Base-by-base conservation (phyloP, 257 asterid genomes). In the Dorcoceras hygrometricum region DNA sequence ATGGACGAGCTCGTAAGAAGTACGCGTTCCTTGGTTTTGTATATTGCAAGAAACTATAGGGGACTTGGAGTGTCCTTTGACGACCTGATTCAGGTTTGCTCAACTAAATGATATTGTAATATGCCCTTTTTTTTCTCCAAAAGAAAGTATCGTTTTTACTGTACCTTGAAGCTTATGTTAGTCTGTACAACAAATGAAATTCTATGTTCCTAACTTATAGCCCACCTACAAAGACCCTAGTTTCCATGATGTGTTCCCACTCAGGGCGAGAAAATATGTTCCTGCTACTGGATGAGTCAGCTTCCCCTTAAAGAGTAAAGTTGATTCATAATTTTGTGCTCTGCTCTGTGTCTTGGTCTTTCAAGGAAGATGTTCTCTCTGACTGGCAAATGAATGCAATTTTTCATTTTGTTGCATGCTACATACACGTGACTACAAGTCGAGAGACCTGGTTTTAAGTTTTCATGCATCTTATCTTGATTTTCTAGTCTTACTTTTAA, bases 1-100 rank as follows among this genome's bases (percentile, higher is more conserved):
- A 83, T 93, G 72, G 94, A 87, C n/a, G 89, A 89, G 81, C 95
- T 91, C 62, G 67, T 91, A 25, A 82, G 77, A 82, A 89, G 94
- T 73, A 79, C 96, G 1, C 84, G 77, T 27, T 84, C 96, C 28
- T 80, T 87, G 74, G 85, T 89, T 80, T 58, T 85, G 65, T 91
- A 80, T 75, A 73, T 89, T 57, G 89, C 98, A 32, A 82, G 83
- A 78, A 89, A 83, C 71, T 91, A 91, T 72, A 56, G 87, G 79
- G 96, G 95, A 60, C 81, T 79, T 3, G 96, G 98, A 68, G 88
- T 91, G 25, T 89, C 91, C 72, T 85, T 89, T 69, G 94, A 85
- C 75, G 98, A 89, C 81, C 76, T 91, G 69, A 80, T 89, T 76
- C 96, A 88, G 93, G 97, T 91, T 65, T 50, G 57, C n/a, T 60